Conservation (phyloP, 2,329 filamentous ascomycete genomes). For the Dactylellina cionopaga region DNA sequence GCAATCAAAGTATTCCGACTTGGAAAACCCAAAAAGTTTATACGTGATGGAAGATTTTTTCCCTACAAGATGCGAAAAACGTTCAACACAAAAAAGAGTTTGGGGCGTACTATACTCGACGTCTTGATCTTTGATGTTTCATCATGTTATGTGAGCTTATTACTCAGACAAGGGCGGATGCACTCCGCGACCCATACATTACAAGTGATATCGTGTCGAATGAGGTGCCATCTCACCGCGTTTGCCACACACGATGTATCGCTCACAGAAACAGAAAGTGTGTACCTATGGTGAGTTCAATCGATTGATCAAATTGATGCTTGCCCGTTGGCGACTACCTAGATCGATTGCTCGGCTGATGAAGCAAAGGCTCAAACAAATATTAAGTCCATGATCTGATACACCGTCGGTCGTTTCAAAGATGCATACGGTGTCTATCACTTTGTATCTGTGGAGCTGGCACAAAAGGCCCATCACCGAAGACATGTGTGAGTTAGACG, state of each 20-base stretch:
- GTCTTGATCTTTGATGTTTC: too few species aligned
- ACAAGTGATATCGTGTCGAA: too few species aligned
- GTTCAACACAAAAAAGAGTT: too few species aligned
- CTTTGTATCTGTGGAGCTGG: conserved; percentile 7
- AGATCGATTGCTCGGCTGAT: conserved; percentile 31
- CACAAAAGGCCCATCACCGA: neutral
- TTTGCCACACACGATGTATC: neutral
- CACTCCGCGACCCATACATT: too few species aligned
- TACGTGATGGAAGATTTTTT: neutral
- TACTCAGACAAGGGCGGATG: too few species aligned
- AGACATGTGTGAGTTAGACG: neutral
- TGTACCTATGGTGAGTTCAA: neutral
- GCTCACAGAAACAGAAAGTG: neutral
- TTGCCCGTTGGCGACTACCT: conserved; percentile 12
- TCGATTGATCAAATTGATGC: conserved; percentile 15
- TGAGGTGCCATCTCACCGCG: too few species aligned
- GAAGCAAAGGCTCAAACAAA: conserved; percentile 33
- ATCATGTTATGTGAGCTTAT: too few species aligned
- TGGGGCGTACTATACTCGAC: too few species aligned
- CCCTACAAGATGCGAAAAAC: too few species aligned
- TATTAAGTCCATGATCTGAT: conserved; percentile 5
- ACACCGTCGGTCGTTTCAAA: conserved; percentile 34
- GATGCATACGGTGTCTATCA: conserved; percentile 29
- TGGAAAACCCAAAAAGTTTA: neutral
- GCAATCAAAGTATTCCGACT: neutral